A percentile compares a stretch with the other conserved stretches of the same genome.
Conservation (phyloP, 2,329 filamentous ascomycete species). For the Alternaria burnsii region DNA sequence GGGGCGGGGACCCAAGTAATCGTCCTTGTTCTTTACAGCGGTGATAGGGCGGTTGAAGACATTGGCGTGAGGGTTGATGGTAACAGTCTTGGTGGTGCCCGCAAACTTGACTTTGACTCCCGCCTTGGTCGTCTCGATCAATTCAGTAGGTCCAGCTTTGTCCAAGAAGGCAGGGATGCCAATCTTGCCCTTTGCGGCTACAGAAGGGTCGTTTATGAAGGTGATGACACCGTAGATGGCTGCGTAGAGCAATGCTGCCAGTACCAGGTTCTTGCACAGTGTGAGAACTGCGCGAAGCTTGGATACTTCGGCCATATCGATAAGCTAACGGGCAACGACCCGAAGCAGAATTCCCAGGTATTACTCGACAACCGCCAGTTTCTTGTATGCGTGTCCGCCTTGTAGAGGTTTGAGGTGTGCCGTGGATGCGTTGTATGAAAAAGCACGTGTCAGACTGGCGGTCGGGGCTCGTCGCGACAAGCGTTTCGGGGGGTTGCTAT, state of each 20-base stretch:
- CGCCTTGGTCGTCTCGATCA: constrained; percentile 53
- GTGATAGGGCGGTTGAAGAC: constrained; percentile 63
- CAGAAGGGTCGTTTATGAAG: constrained; percentile 52
- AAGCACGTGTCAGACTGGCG: neutral
- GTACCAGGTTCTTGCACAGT: constrained; percentile 55
- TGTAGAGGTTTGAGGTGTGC: neutral
- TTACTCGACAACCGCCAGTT: constrained; percentile 22
- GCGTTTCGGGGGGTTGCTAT: neutral
- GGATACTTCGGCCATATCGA: constrained; percentile 48
- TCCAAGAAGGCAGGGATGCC: constrained; percentile 54
- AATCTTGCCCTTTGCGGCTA: constrained; percentile 52
- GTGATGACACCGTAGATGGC: constrained; percentile 54
- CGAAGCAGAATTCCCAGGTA: constrained; percentile 18
- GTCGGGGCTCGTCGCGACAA: neutral
- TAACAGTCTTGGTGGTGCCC: constrained; percentile 52
- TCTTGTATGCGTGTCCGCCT: neutral
- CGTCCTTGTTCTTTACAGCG: constrained; percentile 60
- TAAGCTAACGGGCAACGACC: constrained; percentile 23
- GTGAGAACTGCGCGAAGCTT: constrained; percentile 44
- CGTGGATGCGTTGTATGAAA: neutral
- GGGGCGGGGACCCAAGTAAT: constrained; percentile 61
- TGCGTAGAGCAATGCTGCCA: constrained; percentile 55
- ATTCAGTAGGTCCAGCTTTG: constrained; percentile 52
- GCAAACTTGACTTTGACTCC: constrained; percentile 55
- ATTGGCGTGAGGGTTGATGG: constrained; percentile 62